phyloP scores from a whole-genome alignment of 306 rosid genomes.

The Pueraria montana region DNA sequence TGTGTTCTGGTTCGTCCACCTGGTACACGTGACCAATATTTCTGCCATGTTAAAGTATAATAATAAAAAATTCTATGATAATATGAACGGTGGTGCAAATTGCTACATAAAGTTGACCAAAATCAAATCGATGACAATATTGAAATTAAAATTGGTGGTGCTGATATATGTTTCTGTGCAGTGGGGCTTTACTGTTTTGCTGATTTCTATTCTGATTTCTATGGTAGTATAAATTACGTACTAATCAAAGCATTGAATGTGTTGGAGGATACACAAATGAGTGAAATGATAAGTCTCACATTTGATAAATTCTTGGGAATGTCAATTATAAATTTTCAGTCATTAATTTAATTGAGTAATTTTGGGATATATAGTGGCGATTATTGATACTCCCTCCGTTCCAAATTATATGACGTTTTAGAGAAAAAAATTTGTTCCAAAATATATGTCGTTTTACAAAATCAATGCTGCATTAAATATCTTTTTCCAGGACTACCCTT shows the following conservation, averaged over 20 bases:
- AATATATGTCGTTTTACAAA: too few species aligned
- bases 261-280: background rate
- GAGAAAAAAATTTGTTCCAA: too few species aligned
- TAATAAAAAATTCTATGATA: background rate
- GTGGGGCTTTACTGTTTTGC: background rate
- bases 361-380: too few species aligned
- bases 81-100: background rate
- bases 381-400: too few species aligned
- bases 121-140: background rate
- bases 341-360: background rate
- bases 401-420: too few species aligned
- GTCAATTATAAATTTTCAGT: background rate
- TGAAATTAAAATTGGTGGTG: constrained; percentile 16
- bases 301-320: background rate
- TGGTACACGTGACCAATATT: constrained; percentile 26
- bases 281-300: background rate
- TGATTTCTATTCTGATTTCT: background rate
- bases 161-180: background rate
- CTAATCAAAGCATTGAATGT: background rate
- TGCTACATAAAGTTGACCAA: constrained; percentile 30
- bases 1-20: constrained; percentile 43
- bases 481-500: too few species aligned
- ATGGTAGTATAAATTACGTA: background rate
- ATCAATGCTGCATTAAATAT: too few species aligned
- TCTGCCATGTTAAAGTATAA: background rate